These are phyloP conservation scores for Xerocomellus intermedius DNA, from an alignment of 768 basidiomycete species.

Conservation along the genomic window DNA sequence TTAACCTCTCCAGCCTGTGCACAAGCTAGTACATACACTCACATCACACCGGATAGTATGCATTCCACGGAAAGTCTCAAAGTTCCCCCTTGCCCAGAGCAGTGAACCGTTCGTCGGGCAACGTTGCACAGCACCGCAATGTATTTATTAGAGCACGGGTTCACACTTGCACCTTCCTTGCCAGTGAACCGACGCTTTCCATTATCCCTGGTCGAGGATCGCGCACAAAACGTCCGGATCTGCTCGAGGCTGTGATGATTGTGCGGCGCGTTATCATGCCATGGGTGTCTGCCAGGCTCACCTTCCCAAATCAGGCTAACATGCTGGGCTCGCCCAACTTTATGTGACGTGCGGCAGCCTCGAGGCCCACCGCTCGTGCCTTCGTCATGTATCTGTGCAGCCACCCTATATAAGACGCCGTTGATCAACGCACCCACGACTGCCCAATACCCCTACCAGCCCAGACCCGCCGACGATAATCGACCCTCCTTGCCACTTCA, in stretches of 20 bases:
- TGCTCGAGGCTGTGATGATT: constrained; percentile 19
- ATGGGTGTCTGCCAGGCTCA: constrained; percentile 1
- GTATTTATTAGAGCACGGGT: background rate
- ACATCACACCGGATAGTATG: background rate
- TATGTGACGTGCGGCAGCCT: constrained; percentile 28
- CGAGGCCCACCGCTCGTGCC: constrained; percentile 31
- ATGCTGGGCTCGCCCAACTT: constrained; percentile 13
- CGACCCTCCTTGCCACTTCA: constrained; percentile 11
- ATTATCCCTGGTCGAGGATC: constrained; percentile 1
- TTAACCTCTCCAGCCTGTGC: background rate
- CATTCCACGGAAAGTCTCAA: background rate
- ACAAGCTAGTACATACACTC: background rate
- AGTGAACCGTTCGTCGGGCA: background rate
- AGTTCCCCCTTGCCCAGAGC: constrained; percentile 7
- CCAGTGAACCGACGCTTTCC: background rate
- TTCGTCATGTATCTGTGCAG: constrained; percentile 22
- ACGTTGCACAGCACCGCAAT: background rate
- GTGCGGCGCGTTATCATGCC: constrained; percentile 13
- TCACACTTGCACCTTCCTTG: background rate
- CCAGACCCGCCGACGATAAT: constrained; percentile 23
- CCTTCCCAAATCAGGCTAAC: constrained; percentile 11
- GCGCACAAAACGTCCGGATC: constrained; percentile 1
- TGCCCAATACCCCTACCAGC: constrained; percentile 22
- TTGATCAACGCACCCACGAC: constrained; percentile 20
- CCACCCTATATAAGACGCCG: constrained; percentile 32